A percentile compares a stretch with the other conserved stretches of the same genome.
phyloP scores from a whole-genome alignment of 148 eudicot genomes.

The Spergularia bocconei region DNA sequence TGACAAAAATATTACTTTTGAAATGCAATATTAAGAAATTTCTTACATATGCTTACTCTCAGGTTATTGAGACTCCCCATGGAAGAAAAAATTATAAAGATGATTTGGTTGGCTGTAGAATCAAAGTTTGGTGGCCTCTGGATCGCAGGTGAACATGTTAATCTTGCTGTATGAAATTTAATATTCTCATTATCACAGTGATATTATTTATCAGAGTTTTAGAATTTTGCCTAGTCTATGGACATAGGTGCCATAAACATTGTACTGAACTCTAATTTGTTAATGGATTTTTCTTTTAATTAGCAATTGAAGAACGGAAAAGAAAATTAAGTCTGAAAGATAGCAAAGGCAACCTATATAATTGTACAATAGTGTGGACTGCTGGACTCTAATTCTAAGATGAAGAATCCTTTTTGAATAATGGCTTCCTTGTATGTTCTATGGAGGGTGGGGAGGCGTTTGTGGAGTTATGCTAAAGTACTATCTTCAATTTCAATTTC shows the following conservation, averaged over 20 bases:
- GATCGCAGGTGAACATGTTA: constrained; percentile 46
- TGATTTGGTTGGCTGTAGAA: constrained; percentile 47
- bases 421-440: no score
- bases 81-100: constrained; percentile 42
- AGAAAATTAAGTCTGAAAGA: no score
- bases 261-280: background rate
- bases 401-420: no score
- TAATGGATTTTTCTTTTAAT: background rate
- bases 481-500: no score
- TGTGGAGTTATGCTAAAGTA: no score
- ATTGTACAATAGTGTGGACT: background rate
- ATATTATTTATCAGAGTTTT: background rate
- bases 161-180: background rate
- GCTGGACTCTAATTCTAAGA: no score
- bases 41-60: background rate
- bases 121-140: constrained; percentile 81
- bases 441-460: no score
- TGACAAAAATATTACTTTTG: background rate
- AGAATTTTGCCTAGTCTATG: background rate
- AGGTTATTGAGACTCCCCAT: constrained; percentile 43
- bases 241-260: background rate
- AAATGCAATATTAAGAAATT: background rate
- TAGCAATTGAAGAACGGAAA: background rate
- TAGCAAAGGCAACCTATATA: background rate
- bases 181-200: background rate